A percentile compares a stretch with the other conserved stretches of the same genome.
phyloP scores from a whole-genome alignment of 371 early-diverging fungal species.

The Mortierella sp. region DNA sequence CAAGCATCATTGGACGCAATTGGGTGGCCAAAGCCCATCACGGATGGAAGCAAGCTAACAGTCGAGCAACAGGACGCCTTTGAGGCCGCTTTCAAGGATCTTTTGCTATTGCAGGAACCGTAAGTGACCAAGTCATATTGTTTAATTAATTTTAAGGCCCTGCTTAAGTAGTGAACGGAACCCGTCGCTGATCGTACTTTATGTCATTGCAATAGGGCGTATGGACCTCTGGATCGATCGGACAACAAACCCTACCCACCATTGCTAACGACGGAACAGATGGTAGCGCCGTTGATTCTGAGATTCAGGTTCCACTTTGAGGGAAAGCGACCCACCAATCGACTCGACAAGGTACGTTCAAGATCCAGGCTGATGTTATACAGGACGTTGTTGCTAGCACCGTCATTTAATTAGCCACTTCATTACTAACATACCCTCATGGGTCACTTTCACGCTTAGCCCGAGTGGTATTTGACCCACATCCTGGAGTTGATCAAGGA shows the following conservation, averaged over 20 bases:
- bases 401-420: background rate
- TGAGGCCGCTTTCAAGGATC: conserved; percentile 61
- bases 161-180: background rate
- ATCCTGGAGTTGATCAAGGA: conserved; percentile 75
- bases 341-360: conserved; percentile 79
- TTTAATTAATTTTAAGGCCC: too few species aligned
- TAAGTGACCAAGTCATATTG: conserved; percentile 34
- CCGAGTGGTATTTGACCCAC: conserved; percentile 89
- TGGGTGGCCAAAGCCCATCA: conserved; percentile 69
- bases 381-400: background rate
- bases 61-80: conserved; percentile 59
- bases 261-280: conserved; percentile 66
- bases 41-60: conserved; percentile 61
- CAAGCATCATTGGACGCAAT: conserved; percentile 61
- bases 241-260: conserved; percentile 26
- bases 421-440: background rate
- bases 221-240: conserved; percentile 26
- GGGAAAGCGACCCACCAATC: conserved; percentile 81
- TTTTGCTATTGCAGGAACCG: conserved; percentile 64
- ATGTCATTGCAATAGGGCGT: background rate
- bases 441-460: conserved; percentile 57
- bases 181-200: background rate
- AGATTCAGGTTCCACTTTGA: conserved; percentile 89
- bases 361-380: too few species aligned
- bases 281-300: conserved; percentile 75